These are phyloP conservation scores for Aphanomyces invadans DNA, from an alignment of 352 stramenopile genomes.

Conservation along the genomic window DNA sequence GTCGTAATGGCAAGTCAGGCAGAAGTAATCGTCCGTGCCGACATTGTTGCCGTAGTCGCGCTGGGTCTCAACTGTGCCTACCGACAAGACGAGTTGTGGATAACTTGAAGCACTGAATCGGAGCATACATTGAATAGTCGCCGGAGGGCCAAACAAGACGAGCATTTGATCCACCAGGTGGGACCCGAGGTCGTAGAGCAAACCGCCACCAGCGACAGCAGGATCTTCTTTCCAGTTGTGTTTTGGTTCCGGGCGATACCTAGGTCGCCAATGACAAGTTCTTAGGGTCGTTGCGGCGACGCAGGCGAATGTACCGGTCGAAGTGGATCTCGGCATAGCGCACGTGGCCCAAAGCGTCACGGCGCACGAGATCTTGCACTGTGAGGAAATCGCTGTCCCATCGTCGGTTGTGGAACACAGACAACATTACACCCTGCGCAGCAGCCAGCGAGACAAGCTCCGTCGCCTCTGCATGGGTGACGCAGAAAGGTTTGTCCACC, in stretches of 20 bases:
- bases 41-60: slow-evolving; percentile 45
- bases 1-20: slow-evolving; percentile 53
- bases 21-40: slow-evolving; percentile 55
- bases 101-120: not conserved
- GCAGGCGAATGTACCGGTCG: slow-evolving; percentile 30
- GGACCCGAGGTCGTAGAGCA: slow-evolving; percentile 63
- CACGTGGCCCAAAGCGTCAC: slow-evolving; percentile 43
- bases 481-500: slow-evolving; percentile 65
- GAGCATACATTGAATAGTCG: slow-evolving; percentile 27
- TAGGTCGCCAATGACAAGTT: not conserved
- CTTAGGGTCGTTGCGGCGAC: not conserved
- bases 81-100: not conserved
- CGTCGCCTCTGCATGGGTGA: slow-evolving; percentile 42
- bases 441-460: slow-evolving; percentile 44
- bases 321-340: slow-evolving; percentile 53
- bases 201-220: slow-evolving; percentile 37
- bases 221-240: slow-evolving; percentile 73
- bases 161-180: slow-evolving; percentile 63
- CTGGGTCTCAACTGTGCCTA: slow-evolving; percentile 64
- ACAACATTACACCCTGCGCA: slow-evolving; percentile 49
- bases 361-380: slow-evolving; percentile 38
- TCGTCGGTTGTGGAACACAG: slow-evolving; percentile 70
- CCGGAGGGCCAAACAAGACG: slow-evolving; percentile 50
- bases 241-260: slow-evolving; percentile 56
- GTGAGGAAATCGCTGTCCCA: slow-evolving; percentile 75